Conservation (phyloP, 2,329 filamentous ascomycete species). For the Xylariaceae sp. region DNA sequence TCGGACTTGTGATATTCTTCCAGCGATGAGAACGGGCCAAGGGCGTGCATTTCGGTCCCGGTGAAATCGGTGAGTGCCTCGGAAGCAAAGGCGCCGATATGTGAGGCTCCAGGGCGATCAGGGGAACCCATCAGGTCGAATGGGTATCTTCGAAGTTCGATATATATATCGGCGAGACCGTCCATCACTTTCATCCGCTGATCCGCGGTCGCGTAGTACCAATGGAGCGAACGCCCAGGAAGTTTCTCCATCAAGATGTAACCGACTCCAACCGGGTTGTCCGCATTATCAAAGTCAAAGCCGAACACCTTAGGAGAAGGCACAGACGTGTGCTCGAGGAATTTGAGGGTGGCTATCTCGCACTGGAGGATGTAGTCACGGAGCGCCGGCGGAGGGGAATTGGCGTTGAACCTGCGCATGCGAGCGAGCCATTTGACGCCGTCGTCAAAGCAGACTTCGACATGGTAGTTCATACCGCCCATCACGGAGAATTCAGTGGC, state of each 20-base stretch:
- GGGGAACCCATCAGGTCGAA: slow-evolving; percentile 38
- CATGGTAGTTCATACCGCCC: slow-evolving; percentile 44
- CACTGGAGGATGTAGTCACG: too few species aligned
- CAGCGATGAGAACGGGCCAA: slow-evolving; percentile 36
- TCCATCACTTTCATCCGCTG: slow-evolving; percentile 36
- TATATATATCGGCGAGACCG: slow-evolving; percentile 38
- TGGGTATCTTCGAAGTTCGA: slow-evolving; percentile 37
- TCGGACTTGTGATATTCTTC: slow-evolving; percentile 36
- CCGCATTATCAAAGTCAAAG: too few species aligned
- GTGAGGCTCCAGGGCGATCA: slow-evolving; percentile 5
- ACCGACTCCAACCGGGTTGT: too few species aligned
- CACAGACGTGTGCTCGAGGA: too few species aligned
- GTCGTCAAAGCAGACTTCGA: slow-evolving; percentile 41
- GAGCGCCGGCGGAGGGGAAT: slow-evolving; percentile 36
- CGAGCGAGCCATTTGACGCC: slow-evolving; percentile 41
- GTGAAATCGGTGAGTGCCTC: too few species aligned
- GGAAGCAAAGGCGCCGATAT: too few species aligned
- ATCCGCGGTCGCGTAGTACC: slow-evolving; percentile 32
- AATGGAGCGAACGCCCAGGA: slow-evolving; percentile 37
- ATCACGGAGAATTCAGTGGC: slow-evolving; percentile 37
- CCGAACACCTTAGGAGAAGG: too few species aligned
- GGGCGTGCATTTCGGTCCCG: slow-evolving; percentile 20
- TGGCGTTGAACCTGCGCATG: slow-evolving; percentile 40
- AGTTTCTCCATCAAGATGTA: too few species aligned
- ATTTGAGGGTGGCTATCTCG: too few species aligned